Conservation (phyloP, 495 filamentous ascomycete genomes). For the Tuber magnatum region DNA sequence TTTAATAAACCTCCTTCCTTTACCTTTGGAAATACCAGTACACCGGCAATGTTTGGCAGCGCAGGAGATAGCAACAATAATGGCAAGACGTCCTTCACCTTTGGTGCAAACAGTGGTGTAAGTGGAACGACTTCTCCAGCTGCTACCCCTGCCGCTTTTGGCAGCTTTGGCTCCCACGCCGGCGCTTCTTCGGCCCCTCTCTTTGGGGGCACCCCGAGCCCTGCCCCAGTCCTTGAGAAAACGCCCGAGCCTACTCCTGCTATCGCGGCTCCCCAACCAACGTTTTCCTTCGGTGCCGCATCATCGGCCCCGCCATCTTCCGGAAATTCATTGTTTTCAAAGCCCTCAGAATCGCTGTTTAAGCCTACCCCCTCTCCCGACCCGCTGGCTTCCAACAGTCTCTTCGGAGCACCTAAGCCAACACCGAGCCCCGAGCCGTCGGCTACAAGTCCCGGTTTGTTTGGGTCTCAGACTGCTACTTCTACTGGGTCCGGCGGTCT, state of each 20-base stretch:
- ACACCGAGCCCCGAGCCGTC: slow-evolving; percentile 16
- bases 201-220: slow-evolving; percentile 12
- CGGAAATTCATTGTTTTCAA: slow-evolving; percentile 23
- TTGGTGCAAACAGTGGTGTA: slow-evolving; percentile 21
- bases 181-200: slow-evolving; percentile 18
- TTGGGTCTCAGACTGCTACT: background rate
- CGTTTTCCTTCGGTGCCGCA: slow-evolving; percentile 27
- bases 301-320: slow-evolving; percentile 22
- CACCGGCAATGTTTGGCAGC: slow-evolving; percentile 28
- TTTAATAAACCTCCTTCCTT: slow-evolving; percentile 33
- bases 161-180: slow-evolving; percentile 21
- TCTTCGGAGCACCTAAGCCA: slow-evolving; percentile 21
- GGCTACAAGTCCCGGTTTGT: background rate
- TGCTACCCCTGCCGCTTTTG: slow-evolving; percentile 18
- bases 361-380: slow-evolving; percentile 25
- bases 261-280: slow-evolving; percentile 18
- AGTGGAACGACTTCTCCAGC: slow-evolving; percentile 8
- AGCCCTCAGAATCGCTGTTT: slow-evolving; percentile 23
- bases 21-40: slow-evolving; percentile 15
- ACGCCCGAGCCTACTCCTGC: slow-evolving; percentile 21
- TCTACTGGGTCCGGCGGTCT: background rate
- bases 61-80: slow-evolving; percentile 27
- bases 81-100: slow-evolving; percentile 28
- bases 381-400: slow-evolving; percentile 15
- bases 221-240: slow-evolving; percentile 19